phyloP scores from a whole-genome alignment of 345 rosid genomes.

The Melaleuca quinquenervia region DNA sequence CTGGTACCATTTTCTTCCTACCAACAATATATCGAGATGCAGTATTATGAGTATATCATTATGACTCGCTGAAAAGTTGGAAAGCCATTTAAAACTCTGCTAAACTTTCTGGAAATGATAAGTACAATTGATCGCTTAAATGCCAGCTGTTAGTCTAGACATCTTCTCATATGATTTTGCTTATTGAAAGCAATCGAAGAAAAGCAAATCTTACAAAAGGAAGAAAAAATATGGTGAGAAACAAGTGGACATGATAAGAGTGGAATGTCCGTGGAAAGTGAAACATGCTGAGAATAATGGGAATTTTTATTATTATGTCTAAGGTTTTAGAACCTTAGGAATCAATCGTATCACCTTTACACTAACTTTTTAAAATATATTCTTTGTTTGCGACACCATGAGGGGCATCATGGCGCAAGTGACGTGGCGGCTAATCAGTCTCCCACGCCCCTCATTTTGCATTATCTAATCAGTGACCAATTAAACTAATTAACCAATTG shows the following conservation, averaged over 20 bases:
- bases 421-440: background rate
- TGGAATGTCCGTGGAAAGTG: conserved; percentile 2
- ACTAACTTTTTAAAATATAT: background rate
- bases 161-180: background rate
- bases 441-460: background rate
- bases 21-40: background rate
- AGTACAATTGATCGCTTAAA: background rate
- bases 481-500: background rate
- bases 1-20: background rate
- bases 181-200: background rate
- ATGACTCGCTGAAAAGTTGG: background rate
- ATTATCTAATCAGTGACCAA: background rate
- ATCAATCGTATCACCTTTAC: background rate
- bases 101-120: background rate
- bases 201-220: background rate
- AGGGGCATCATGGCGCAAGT: background rate
- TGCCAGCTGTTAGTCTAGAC: background rate
- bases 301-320: background rate
- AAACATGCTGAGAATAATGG: background rate
- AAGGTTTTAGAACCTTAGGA: background rate
- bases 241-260: conserved; percentile 1
- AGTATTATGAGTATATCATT: background rate
- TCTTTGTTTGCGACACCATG: background rate
- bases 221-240: background rate
- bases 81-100: background rate